phyloP scores from a whole-genome alignment of 75 land plant genomes.

The Selaginella tamariscina region DNA sequence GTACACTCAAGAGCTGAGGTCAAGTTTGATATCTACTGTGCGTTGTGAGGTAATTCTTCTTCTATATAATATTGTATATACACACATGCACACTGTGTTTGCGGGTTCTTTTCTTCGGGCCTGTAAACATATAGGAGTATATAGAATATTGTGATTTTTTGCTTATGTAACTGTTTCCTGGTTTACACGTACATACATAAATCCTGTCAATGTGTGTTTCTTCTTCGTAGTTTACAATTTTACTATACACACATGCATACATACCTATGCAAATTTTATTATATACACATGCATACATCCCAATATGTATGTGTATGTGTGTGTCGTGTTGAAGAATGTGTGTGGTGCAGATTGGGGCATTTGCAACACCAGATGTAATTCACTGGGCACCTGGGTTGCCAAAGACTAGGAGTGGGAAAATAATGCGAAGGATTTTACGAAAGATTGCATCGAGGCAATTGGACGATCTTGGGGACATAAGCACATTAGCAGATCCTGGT shows the following conservation, averaged over 20 bases:
- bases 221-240: too few species aligned
- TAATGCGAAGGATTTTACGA: slow-evolving; percentile 90
- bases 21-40: slow-evolving; percentile 46
- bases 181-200: too few species aligned
- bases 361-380: slow-evolving; percentile 85
- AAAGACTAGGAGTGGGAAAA: slow-evolving; percentile 95
- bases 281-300: too few species aligned
- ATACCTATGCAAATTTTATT: too few species aligned
- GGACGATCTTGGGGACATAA: slow-evolving; percentile 87
- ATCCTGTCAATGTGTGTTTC: too few species aligned
- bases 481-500: slow-evolving; percentile 88
- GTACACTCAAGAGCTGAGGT: slow-evolving; percentile 73
- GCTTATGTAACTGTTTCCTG: too few species aligned
- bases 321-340: background rate
- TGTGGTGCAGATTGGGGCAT: slow-evolving; percentile 72
- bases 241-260: too few species aligned
- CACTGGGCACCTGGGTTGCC: slow-evolving; percentile 98
- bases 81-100: too few species aligned
- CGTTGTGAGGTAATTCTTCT: slow-evolving; percentile 48
- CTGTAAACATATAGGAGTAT: too few species aligned
- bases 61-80: too few species aligned
- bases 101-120: too few species aligned
- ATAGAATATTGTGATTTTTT: too few species aligned
- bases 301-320: background rate
- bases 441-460: slow-evolving; percentile 79